These are phyloP conservation scores for Paraglomus brasilianum DNA, from an alignment of 192 early-diverging fungal species.

Conservation along the genomic window DNA sequence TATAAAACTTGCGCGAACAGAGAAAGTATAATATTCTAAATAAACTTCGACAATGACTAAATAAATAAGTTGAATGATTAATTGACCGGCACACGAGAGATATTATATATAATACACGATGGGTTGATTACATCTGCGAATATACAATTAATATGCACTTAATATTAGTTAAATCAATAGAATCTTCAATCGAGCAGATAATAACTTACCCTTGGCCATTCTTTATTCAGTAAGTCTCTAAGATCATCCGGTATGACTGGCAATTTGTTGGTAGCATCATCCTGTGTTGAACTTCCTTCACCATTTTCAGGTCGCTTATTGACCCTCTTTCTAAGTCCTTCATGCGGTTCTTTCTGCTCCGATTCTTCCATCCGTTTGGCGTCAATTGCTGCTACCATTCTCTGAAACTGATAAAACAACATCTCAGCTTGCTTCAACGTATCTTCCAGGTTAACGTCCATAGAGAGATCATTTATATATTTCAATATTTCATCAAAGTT, in stretches of 20 bases:
- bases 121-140: too few species aligned
- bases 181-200: too few species aligned
- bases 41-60: too few species aligned
- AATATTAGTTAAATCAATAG: too few species aligned
- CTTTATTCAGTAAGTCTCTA: constrained; percentile 3
- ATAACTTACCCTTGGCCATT: background rate
- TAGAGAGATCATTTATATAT: constrained; percentile 86
- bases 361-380: constrained; percentile 32
- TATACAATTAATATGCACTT: too few species aligned
- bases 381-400: constrained; percentile 49
- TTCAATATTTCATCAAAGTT: constrained; percentile 94
- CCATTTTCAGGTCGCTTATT: background rate
- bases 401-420: constrained; percentile 63
- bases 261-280: background rate
- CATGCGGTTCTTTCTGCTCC: background rate
- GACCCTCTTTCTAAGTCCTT: background rate
- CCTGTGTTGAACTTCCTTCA: background rate
- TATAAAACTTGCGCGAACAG: too few species aligned
- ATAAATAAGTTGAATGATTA: too few species aligned
- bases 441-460: constrained; percentile 72
- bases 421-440: constrained; percentile 78
- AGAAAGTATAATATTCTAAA: too few species aligned
- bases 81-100: too few species aligned
- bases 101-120: too few species aligned
- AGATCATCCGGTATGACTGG: background rate